Evolutionary conservation across 2,329 filamentous ascomycete genomes (phyloP).

Genomic region (Torrubiella hemipterigena): DNA sequence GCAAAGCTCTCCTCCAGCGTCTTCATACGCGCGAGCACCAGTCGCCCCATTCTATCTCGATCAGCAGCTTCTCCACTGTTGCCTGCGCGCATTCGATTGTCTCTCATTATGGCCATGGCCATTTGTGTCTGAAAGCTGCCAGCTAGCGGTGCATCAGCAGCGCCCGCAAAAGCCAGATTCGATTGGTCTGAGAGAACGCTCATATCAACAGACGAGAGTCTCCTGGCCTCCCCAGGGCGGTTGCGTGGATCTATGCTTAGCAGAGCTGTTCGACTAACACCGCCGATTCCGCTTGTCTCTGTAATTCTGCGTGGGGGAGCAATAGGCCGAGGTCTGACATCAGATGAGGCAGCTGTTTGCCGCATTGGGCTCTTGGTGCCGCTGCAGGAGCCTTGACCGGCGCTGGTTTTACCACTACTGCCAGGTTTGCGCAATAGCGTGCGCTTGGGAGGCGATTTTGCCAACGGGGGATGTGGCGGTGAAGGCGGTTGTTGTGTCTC

Average conservation of each 20-base stretch:
- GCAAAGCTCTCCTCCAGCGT: slow-evolving; percentile 83
- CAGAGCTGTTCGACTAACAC: slow-evolving; percentile 31
- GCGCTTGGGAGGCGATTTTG: slow-evolving; percentile 26
- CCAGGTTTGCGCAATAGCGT: slow-evolving; percentile 21
- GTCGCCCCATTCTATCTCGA: slow-evolving; percentile 61
- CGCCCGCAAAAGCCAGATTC: slow-evolving; percentile 39
- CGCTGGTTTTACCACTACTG: slow-evolving; percentile 18
- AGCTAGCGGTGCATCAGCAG: slow-evolving; percentile 51
- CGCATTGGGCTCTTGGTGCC: slow-evolving; percentile 31
- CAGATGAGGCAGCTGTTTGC: slow-evolving; percentile 26
- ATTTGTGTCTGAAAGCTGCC: slow-evolving; percentile 75
- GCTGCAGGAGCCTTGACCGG: slow-evolving; percentile 8
- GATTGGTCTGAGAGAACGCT: slow-evolving; percentile 64
- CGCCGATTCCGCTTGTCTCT: slow-evolving; percentile 21
- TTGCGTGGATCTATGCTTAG: slow-evolving; percentile 35
- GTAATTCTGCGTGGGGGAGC: slow-evolving; percentile 28
- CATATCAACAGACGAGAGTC: slow-evolving; percentile 55
- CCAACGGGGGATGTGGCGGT: slow-evolving; percentile 26
- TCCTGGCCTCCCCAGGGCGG: slow-evolving; percentile 24
- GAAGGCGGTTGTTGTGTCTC: slow-evolving; percentile 8
- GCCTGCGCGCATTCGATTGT: slow-evolving; percentile 36
- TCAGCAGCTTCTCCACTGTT: slow-evolving; percentile 24
- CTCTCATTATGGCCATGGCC: slow-evolving; percentile 55
- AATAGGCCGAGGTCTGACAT: slow-evolving; percentile 45
- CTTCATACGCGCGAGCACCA: slow-evolving; percentile 85